Percentiles rank a stretch among this genome's conserved stretches.
Conservation (phyloP, 2,329 filamentous ascomycete genomes). For the Penicillium expansum region DNA sequence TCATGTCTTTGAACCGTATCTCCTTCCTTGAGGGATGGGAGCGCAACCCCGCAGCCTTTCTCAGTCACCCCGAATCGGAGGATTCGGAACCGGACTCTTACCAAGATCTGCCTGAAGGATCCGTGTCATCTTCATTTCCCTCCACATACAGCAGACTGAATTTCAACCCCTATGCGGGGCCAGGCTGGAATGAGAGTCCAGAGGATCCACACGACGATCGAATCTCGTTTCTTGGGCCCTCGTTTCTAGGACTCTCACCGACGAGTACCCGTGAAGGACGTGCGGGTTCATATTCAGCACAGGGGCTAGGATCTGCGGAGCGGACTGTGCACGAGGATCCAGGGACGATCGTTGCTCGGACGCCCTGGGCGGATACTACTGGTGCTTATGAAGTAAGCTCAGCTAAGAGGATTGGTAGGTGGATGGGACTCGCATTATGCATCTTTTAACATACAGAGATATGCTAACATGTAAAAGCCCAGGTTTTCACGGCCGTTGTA, state of each 20-base stretch:
- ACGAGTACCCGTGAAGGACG: slow-evolving; percentile 22
- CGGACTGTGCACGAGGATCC: slow-evolving; percentile 14
- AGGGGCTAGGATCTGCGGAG: slow-evolving; percentile 8
- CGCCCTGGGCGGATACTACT: slow-evolving; percentile 27
- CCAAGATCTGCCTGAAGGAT: slow-evolving; percentile 32
- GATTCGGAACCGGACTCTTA: slow-evolving; percentile 24
- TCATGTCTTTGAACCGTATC: slow-evolving; percentile 45
- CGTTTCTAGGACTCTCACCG: slow-evolving; percentile 18
- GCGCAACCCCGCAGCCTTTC: slow-evolving; percentile 30
- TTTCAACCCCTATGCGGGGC: slow-evolving; percentile 44
- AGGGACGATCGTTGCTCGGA: neutral
- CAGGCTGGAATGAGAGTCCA: slow-evolving; percentile 35
- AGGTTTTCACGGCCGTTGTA: slow-evolving; percentile 66
- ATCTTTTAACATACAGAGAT: neutral
- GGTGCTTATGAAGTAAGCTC: slow-evolving; percentile 55
- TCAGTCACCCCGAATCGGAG: slow-evolving; percentile 21
- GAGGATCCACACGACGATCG: slow-evolving; percentile 32
- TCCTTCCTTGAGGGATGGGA: slow-evolving; percentile 47
- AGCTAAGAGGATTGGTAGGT: slow-evolving; percentile 53
- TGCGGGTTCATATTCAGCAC: slow-evolving; percentile 3
- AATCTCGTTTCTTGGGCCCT: slow-evolving; percentile 19
- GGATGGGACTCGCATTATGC: neutral
- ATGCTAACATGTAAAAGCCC: slow-evolving; percentile 48
- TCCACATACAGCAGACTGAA: slow-evolving; percentile 39
- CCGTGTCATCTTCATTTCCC: slow-evolving; percentile 35